Evolutionary conservation across 78 protist genomes (phyloP).

Genomic region (Polysphondylium violaceum): DNA sequence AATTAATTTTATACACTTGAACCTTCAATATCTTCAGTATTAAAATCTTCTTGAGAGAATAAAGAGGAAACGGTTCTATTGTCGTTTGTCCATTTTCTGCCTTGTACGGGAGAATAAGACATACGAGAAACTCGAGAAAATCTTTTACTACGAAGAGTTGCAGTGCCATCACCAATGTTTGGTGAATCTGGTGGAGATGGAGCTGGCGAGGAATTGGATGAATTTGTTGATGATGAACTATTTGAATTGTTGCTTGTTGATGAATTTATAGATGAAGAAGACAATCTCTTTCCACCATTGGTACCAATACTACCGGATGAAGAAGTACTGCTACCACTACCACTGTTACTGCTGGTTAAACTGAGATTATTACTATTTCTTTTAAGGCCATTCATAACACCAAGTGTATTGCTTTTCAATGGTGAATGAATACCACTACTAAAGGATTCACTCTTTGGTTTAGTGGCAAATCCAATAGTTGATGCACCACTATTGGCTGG

Average conservation of each 20-base stretch:
- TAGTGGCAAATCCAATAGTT: background rate
- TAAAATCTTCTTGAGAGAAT: slow-evolving; percentile 60
- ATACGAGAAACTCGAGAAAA: slow-evolving; percentile 43
- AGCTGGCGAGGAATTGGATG: background rate
- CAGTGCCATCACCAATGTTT: slow-evolving; percentile 15
- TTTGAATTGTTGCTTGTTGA: background rate
- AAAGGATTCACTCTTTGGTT: too few species aligned
- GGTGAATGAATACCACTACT: background rate
- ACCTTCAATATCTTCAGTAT: too few species aligned
- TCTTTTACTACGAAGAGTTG: slow-evolving; percentile 38
- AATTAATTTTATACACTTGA: too few species aligned
- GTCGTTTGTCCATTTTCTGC: slow-evolving; percentile 25
- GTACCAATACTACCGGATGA: background rate
- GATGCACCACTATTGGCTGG: background rate
- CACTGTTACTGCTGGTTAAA: background rate
- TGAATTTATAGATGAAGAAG: background rate
- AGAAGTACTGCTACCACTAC: background rate
- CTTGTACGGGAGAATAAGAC: slow-evolving; percentile 49
- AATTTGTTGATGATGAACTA: background rate
- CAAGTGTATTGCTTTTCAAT: background rate
- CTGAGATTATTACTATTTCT: background rate
- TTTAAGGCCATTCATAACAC: too few species aligned
- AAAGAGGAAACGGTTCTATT: slow-evolving; percentile 58
- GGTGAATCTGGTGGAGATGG: slow-evolving; percentile 71
- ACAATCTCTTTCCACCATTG: too few species aligned